phyloP scores from a whole-genome alignment of 2,329 filamentous ascomycete genomes.

The Didymella lethalis region DNA sequence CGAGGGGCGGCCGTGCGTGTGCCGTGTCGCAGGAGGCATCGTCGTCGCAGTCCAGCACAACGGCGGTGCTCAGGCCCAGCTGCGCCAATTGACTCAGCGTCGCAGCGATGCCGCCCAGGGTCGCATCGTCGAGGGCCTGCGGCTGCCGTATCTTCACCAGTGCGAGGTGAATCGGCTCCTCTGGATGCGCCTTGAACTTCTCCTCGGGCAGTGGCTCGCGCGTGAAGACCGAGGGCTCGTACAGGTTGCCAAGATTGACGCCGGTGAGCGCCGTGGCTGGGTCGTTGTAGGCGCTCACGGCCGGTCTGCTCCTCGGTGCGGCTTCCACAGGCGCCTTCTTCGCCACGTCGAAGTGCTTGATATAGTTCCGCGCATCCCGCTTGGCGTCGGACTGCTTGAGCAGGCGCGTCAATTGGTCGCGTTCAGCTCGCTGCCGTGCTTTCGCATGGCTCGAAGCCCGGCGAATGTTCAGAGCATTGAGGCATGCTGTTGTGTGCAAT shows the following conservation, averaged over 20 bases:
- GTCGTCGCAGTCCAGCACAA: slow-evolving; percentile 78
- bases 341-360: slow-evolving; percentile 76
- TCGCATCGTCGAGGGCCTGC: slow-evolving; percentile 72
- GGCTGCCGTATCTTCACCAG: slow-evolving; percentile 83
- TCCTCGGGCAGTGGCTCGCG: slow-evolving; percentile 58
- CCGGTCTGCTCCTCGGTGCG: slow-evolving; percentile 23
- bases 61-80: slow-evolving; percentile 80
- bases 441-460: slow-evolving; percentile 42
- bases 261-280: slow-evolving; percentile 54
- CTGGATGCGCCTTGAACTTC: slow-evolving; percentile 27
- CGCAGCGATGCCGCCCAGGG: slow-evolving; percentile 76
- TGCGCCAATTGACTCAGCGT: slow-evolving; percentile 84
- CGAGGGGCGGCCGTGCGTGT: slow-evolving; percentile 36
- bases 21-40: slow-evolving; percentile 45
- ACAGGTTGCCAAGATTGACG: slow-evolving; percentile 69
- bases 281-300: slow-evolving; percentile 41
- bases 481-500: slow-evolving; percentile 25
- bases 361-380: slow-evolving; percentile 88
- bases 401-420: slow-evolving; percentile 56
- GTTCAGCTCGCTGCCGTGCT: slow-evolving; percentile 48
- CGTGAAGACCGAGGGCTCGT: slow-evolving; percentile 66
- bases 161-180: slow-evolving; percentile 74
- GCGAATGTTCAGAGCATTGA: slow-evolving; percentile 25
- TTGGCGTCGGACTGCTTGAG: slow-evolving; percentile 90
- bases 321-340: slow-evolving; percentile 28